Base-by-base conservation (phyloP, 371 early-diverging fungal species). In the Syncephalastrum racemosum region DNA sequence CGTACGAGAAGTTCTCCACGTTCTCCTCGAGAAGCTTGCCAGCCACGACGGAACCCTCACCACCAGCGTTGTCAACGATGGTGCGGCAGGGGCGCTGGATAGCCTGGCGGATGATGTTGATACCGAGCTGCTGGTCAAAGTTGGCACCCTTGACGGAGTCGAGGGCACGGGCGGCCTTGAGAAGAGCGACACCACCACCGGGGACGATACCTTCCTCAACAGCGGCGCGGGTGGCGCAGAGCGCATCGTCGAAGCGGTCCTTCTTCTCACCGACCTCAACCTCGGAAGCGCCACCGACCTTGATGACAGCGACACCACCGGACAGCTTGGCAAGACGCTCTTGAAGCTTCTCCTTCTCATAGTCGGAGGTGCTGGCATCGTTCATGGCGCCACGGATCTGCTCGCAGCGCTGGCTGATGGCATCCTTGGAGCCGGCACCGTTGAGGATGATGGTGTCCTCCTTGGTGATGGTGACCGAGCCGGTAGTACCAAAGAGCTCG, bases 181-280 rank as follows among this genome's bases (percentile, higher is more conserved):
- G 82, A 58, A 98, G 81, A 16, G 98, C 97, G 46, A 92, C 87
- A 65, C 98, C 98, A 71, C 98, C 98, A 60, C 98, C 98, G 22
- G 98, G 97, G 22, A 97, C 91, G 70, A 97, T 96, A 67, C 98
- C 98, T 77, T 96, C 96, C 77, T 97, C 98, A 64, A 98, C 98
- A 52, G 98, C 98, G 43, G 98, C 98, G 64, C 98, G 94, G 27
- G 98, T 98, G 56, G 98, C 98, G 70, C 95, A 95, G 58, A 98
- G 82, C 13, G 98, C 96, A 80, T 98, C 98, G 58, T 94, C 97
- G 68, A 96, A 95, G 52, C 97, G 86, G 80, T 98, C 98, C 90
- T 98, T 98, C 94, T 97, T 97, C 80, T 98, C 98, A 59, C 97
- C 97, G 45, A 98, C 98, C 76, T 98, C 98, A 44, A 98, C 96